Evolutionary conservation across 306 rosid species (phyloP), one percentile per base, ranked within the genome.

Genomic region (Senna siamea): DNA sequence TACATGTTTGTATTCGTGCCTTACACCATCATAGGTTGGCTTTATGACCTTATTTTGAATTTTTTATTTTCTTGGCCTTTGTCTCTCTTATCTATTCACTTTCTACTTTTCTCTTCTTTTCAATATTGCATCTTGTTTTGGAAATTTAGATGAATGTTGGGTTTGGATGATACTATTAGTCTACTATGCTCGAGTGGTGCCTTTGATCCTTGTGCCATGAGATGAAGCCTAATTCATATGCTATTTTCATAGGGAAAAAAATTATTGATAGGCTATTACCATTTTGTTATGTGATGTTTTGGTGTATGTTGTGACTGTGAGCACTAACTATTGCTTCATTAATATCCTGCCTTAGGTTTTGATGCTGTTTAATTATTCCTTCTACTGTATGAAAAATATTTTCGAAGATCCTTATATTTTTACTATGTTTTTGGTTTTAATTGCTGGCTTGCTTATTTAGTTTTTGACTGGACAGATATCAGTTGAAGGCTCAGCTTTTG

Each of bases 1-100:
- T 85, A 59, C 84, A 82, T 79, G 76, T 81, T 48, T 91, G 95
- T 79, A 74, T 91, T 74, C 82, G 88, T 79, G 96, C 98, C 4
- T 51, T 91, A 67, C 87, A 94, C 80, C 91, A 82, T 66, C 88
- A 88, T 72, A 94, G 98, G 98, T 94, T 84, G 74, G 89, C 44
- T 69, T 74, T 19, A 10, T 71, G 17, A 0, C 50, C 38, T 11
- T 72, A 22, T 79, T 78, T 55, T 73, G 69, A 54, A 44, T 76
- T 59, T 64, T 59, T 44, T 14, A 60, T 34, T 30, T 32, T 69
- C 20, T 66, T 46, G 53, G 28, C 15, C 37, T 73, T 52, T 2
- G 69, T 61, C 28, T 69, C 53, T 65, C 61, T 55, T 52, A 56
- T 57, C 66, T 38, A 4, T 9, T 56, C 9, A 20, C 9, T 56